Evolutionary conservation across 2,329 filamentous ascomycete genomes (phyloP).

Genomic region (Penicillium sp.): DNA sequence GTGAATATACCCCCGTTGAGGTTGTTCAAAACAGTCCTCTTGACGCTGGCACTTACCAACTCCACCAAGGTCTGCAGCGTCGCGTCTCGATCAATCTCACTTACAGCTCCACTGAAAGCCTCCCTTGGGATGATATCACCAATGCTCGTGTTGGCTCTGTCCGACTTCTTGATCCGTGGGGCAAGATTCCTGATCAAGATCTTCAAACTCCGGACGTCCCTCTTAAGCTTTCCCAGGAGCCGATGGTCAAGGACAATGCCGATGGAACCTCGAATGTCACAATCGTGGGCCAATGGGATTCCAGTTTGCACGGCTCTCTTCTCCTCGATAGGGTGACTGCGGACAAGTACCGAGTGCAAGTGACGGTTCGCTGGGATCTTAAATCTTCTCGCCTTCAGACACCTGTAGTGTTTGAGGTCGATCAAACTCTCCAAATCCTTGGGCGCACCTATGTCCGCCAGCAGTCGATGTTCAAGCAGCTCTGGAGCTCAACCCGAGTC

Average conservation of each 20-base stretch:
- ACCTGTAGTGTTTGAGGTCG: conserved; percentile 81
- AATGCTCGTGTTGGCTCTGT: conserved; percentile 76
- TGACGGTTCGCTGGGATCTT: conserved; percentile 83
- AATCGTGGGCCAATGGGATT: conserved; percentile 93
- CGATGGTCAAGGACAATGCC: conserved; percentile 76
- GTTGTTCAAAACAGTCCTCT: conserved; percentile 81
- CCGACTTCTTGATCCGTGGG: conserved; percentile 77
- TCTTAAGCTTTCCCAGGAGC: conserved; percentile 73
- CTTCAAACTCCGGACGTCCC: conserved; percentile 69
- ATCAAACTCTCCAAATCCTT: conserved; percentile 78
- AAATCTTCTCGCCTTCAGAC: conserved; percentile 78
- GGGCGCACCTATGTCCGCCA: conserved; percentile 81
- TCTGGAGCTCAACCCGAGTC: conserved; percentile 82
- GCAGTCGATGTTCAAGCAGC: conserved; percentile 78
- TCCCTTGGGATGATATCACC: conserved; percentile 84
- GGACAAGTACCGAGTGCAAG: conserved; percentile 89
- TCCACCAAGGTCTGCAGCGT: conserved; percentile 91
- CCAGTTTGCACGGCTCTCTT: conserved; percentile 85
- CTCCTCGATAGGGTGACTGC: conserved; percentile 88
- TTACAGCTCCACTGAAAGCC: conserved; percentile 80
- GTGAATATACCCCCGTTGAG: conserved; percentile 88
- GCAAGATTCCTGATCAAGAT: conserved; percentile 78
- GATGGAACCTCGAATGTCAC: conserved; percentile 88
- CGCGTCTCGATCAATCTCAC: conserved; percentile 84
- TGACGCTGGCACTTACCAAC: conserved; percentile 86